Conservation (phyloP, 352 stramenopile genomes). For the Pythium monospermum region DNA sequence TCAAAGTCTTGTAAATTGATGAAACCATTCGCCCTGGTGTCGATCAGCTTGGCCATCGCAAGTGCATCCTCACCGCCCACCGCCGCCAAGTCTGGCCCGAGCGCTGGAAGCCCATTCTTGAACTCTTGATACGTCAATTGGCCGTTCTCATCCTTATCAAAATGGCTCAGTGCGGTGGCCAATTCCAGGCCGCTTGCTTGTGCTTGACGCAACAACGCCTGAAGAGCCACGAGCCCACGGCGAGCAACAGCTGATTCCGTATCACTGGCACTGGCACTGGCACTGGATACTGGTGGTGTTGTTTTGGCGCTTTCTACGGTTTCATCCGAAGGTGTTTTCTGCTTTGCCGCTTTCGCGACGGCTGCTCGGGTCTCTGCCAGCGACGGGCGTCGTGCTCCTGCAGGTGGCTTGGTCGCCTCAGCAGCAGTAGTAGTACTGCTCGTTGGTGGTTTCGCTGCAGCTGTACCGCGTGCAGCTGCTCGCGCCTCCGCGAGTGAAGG, state of each 20-base stretch:
- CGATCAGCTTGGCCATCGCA: constrained; percentile 33
- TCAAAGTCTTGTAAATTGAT: constrained; percentile 41
- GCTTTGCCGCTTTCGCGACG: not conserved
- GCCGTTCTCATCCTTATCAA: constrained; percentile 66
- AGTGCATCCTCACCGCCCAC: constrained; percentile 28
- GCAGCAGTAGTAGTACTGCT: too few relatives aligned
- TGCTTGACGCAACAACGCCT: constrained; percentile 38
- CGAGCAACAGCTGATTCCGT: constrained; percentile 1
- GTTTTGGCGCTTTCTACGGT: not conserved
- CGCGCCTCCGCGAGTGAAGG: constrained; percentile 4
- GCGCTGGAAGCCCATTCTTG: constrained; percentile 27
- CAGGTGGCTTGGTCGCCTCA: too few relatives aligned
- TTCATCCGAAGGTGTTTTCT: too few relatives aligned
- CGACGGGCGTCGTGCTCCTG: constrained; percentile 2
- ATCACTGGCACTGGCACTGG: not conserved
- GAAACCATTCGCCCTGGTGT: constrained; percentile 17
- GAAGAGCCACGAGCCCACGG: constrained; percentile 34
- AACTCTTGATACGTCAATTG: constrained; percentile 58
- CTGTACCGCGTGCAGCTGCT: not conserved
- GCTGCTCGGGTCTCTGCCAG: constrained; percentile 11
- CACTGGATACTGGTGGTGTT: too few relatives aligned
- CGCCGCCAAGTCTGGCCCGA: constrained; percentile 33
- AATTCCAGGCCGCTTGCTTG: constrained; percentile 44
- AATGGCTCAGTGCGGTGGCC: constrained; percentile 59
- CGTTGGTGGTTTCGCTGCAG: too few relatives aligned